Percentiles rank a stretch among this genome's conserved stretches.
Conservation (phyloP, 768 basidiomycete genomes). For the Russula brevipes region DNA sequence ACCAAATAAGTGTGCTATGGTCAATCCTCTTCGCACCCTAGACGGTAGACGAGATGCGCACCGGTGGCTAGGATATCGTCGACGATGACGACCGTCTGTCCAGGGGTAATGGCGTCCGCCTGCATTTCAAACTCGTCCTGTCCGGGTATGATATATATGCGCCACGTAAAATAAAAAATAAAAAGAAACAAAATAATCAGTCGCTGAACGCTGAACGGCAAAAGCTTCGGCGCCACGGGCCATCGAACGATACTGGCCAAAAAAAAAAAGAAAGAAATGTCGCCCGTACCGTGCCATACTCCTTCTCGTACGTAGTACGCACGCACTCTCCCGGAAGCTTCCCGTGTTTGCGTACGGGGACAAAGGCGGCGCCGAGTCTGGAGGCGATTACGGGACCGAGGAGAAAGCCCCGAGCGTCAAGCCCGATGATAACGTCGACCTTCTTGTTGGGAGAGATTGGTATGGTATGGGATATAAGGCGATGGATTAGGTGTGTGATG, state of each 20-base stretch:
- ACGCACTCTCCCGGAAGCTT: conserved; percentile 90
- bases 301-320: conserved; percentile 77
- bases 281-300: conserved; percentile 75
- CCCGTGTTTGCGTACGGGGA: conserved; percentile 89
- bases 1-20: not conserved
- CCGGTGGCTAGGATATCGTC: conserved; percentile 98
- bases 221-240: no score
- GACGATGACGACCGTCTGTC: conserved; percentile 79
- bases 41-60: conserved; percentile 31
- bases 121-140: conserved; percentile 98
- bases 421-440: conserved; percentile 88
- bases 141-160: not conserved
- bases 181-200: no score
- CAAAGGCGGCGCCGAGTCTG: conserved; percentile 88
- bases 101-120: conserved; percentile 71
- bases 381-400: conserved; percentile 89
- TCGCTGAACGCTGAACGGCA: no score
- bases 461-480: conserved; percentile 74
- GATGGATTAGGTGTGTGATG: conserved; percentile 83
- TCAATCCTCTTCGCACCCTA: not conserved
- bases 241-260: no score
- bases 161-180: no score
- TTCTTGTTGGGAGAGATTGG: conserved; percentile 53
- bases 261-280: no score
- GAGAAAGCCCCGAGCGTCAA: conserved; percentile 95